Evolutionary conservation across 2,329 filamentous ascomycete genomes (phyloP), one percentile per base, ranked within the genome.

Genomic region (Knufia fluminis): DNA sequence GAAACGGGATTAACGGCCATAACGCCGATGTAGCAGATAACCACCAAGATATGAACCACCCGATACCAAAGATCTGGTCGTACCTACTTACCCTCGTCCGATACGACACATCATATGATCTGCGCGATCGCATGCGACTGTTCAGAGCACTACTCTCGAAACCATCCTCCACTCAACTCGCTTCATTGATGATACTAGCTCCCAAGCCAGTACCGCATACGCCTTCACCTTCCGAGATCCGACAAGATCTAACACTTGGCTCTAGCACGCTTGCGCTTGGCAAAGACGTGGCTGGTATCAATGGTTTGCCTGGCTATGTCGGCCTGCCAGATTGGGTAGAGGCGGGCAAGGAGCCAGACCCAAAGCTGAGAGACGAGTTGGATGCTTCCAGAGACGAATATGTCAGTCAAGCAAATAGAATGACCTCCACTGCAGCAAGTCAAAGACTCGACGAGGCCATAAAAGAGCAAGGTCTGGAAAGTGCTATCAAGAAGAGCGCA

Each of bases 91-190:
- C 91, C 1, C 78, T 98, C 1, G 86, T 86, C 26, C 82, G 92
- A 53, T 98, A 97, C 66, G 92, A 97, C 60, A 87, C 83, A 0
- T 96, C 90, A 1, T 98, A 94, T 66, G 90, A 97, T 62, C 79
- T 98, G 2, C 87, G 92, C 55, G 92, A 97, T 64, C 85, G 92
- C 20, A 83, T 90, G 1, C 82, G 92, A 26, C 78, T 96, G 53
- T 97, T 94, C 70, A 88, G 86, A 55, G 78, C 89, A 1, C 79
- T 98, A 1, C 78, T 98, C 1, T 77, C 80, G 3, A 81, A 86
- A 3, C 87, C 90, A 1, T 73, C 75, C 2, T 80, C 78, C 6
- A 85, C 81, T 1, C 88, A 97, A 64, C 78, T 98, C 14, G 92
- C 92, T 2, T 89, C 85, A 1, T 74, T 98, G 12, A 85, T 97